Conservation (phyloP, 192 early-diverging fungal species). For the Paraglomus brasilianum region DNA sequence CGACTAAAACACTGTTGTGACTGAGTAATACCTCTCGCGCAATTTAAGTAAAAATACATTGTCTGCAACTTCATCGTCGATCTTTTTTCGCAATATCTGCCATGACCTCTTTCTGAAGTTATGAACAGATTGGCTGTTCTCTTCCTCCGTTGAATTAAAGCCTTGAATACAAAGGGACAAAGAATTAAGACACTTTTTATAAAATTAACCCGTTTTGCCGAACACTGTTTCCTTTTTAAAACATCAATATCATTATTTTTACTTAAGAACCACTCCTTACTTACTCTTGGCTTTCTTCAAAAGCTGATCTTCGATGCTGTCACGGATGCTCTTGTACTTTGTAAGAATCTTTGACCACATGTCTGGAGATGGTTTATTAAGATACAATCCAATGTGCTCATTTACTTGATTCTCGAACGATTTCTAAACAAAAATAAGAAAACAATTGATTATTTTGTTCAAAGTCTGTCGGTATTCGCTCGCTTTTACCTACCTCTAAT, state of each 20-base stretch:
- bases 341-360: constrained; percentile 76
- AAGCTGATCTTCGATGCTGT: constrained; percentile 54
- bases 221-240: no score
- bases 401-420: constrained; percentile 55
- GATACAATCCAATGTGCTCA: constrained; percentile 67
- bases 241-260: no score
- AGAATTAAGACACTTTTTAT: background rate
- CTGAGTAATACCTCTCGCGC: constrained; percentile 44
- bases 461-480: background rate
- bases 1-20: background rate
- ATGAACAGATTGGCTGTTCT: constrained; percentile 50
- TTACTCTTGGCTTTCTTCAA: constrained; percentile 52
- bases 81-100: constrained; percentile 66
- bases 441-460: background rate
- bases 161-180: constrained; percentile 26
- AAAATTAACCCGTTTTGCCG: no score
- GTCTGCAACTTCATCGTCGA: constrained; percentile 83
- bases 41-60: constrained; percentile 80
- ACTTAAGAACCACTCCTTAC: no score
- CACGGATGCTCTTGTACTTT: constrained; percentile 54
- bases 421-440: constrained; percentile 32
- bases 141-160: constrained; percentile 53
- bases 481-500: constrained; percentile 42
- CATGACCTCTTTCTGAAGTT: constrained; percentile 68
- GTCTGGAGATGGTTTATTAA: constrained; percentile 62